These are phyloP conservation scores for Sugiyamaella japonica DNA, from an alignment of 1,139 yeast species.

Conservation along the genomic window DNA sequence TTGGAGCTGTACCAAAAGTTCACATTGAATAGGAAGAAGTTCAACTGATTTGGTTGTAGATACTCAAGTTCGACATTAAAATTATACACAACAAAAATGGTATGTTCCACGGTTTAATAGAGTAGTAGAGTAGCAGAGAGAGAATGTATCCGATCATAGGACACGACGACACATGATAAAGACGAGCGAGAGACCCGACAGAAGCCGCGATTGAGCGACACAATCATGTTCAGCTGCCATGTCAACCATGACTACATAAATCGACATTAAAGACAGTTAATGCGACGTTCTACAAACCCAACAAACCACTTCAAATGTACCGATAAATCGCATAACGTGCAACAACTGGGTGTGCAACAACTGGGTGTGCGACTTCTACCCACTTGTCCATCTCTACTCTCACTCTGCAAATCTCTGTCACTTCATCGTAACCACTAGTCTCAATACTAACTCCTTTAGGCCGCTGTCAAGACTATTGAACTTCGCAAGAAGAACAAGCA, in stretches of 20 bases:
- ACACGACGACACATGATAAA: not conserved
- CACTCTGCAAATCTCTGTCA: not conserved
- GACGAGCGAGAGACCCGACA: not conserved
- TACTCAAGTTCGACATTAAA: conserved; percentile 16
- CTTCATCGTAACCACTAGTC: not conserved
- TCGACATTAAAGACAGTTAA: too few relatives aligned
- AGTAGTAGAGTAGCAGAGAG: not conserved
- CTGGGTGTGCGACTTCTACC: too few relatives aligned
- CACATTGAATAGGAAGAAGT: conserved; percentile 4
- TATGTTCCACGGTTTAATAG: not conserved
- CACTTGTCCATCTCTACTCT: too few relatives aligned
- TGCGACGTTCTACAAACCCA: too few relatives aligned
- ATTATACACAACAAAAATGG: conserved; percentile 16
- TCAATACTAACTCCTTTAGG: conserved; percentile 13
- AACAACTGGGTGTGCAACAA: too few relatives aligned
- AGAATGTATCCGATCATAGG: not conserved
- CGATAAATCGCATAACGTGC: too few relatives aligned
- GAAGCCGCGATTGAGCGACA: too few relatives aligned
- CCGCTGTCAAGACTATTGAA: conserved; percentile 77
- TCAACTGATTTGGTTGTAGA: conserved; percentile 11
- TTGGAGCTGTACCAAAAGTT: not conserved
- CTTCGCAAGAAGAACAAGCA: conserved; percentile 97
- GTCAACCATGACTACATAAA: too few relatives aligned
- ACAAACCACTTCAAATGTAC: too few relatives aligned
- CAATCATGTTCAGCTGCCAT: too few relatives aligned